phyloP scores from a whole-genome alignment of 805 yeast species.

The Candida taoyuanica region DNA sequence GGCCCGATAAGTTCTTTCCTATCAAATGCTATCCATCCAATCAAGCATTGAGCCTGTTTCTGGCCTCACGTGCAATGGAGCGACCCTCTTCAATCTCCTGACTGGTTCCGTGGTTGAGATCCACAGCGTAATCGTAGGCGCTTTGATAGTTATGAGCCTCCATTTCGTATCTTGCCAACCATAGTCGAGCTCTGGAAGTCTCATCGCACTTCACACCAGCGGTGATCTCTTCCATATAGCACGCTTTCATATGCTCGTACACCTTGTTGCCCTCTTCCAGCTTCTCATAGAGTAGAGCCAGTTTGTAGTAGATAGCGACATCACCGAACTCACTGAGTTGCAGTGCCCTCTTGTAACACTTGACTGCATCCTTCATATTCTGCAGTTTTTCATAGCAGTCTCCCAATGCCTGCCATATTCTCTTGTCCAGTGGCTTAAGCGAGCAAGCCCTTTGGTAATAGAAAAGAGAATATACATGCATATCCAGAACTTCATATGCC shows the following conservation, averaged over 20 bases:
- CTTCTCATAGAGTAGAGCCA: constrained; percentile 65
- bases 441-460: constrained; percentile 90
- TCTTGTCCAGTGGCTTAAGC: constrained; percentile 78
- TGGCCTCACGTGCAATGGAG: constrained; percentile 72
- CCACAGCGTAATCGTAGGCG: constrained; percentile 72
- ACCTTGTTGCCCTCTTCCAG: constrained; percentile 36
- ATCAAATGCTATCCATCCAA: too few relatives aligned
- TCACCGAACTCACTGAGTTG: constrained; percentile 52
- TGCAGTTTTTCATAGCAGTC: constrained; percentile 80
- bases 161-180: constrained; percentile 76
- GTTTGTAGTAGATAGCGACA: constrained; percentile 51
- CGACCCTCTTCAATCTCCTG: constrained; percentile 89
- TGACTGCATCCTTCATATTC: constrained; percentile 67
- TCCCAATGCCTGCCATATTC: constrained; percentile 97
- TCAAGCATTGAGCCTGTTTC: constrained; percentile 41
- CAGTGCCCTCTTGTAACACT: constrained; percentile 76
- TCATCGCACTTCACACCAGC: constrained; percentile 65
- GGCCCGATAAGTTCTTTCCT: too few relatives aligned
- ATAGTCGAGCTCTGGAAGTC: constrained; percentile 72
- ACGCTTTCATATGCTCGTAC: constrained; percentile 36
- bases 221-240: constrained; percentile 53
- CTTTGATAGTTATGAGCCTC: constrained; percentile 51
- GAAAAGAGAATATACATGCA: constrained; percentile 88
- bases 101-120: constrained; percentile 67
- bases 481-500: constrained; percentile 93